Evolutionary conservation across 2,329 filamentous ascomycete genomes (phyloP).

Genomic region (Gliomastix tumulicola): DNA sequence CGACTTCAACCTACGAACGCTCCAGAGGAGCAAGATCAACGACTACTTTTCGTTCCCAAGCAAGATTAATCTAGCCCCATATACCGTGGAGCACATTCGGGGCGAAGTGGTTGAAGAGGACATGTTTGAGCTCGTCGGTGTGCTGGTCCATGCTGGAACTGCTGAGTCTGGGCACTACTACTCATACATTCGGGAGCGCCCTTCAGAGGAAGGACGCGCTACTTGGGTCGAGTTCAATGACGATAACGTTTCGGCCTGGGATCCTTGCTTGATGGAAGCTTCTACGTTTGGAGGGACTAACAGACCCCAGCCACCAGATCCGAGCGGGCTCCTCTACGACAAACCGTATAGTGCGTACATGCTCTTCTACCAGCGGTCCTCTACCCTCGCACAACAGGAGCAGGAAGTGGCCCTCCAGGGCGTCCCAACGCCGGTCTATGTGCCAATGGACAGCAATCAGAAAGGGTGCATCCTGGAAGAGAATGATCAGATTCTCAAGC

Average conservation of each 20-base stretch:
- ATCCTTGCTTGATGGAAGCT: conserved; percentile 63
- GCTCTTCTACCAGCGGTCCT: conserved; percentile 88
- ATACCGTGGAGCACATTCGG: conserved; percentile 79
- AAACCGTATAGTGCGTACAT: conserved; percentile 91
- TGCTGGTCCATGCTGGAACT: conserved; percentile 88
- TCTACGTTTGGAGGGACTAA: conserved; percentile 83
- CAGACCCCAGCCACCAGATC: too few relatives aligned
- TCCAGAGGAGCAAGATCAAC: conserved; percentile 88
- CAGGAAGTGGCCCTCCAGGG: conserved; percentile 13
- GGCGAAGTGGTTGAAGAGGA: conserved; percentile 57
- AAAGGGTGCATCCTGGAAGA: conserved; percentile 59
- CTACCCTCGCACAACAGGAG: conserved; percentile 51
- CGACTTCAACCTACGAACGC: conserved; percentile 69
- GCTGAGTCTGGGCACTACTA: conserved; percentile 97
- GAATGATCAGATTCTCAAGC: conserved; percentile 66
- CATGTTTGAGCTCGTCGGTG: conserved; percentile 86
- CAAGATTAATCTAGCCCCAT: conserved; percentile 79
- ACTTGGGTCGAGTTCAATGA: conserved; percentile 94
- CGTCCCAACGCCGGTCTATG: conserved; percentile 26
- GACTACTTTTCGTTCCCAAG: conserved; percentile 86
- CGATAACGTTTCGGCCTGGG: conserved; percentile 70
- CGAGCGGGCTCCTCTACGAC: conserved; percentile 43
- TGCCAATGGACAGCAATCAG: conserved; percentile 35
- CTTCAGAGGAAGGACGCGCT: conserved; percentile 37
- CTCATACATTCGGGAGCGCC: conserved; percentile 82